Base-by-base conservation (phyloP, 2,329 filamentous ascomycete genomes). In the Elsinoe perseae region DNA sequence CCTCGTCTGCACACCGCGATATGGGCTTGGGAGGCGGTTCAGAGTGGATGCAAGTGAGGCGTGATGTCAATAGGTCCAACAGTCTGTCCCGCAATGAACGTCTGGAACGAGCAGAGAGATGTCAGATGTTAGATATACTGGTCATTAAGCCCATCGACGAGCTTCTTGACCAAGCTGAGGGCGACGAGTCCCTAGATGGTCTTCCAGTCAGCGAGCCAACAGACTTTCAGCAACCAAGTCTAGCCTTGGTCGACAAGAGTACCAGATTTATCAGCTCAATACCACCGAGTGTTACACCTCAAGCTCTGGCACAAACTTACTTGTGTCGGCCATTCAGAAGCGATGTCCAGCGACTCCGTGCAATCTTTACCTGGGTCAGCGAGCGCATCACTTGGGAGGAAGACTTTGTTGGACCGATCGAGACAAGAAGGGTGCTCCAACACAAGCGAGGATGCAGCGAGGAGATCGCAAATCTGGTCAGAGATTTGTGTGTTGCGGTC, bases 351-450 rank as follows among this genome's bases (percentile, higher is more conserved):
- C 82, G 91, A 32, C 73, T 98, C 23, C 82, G 95, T 21, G 92
- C 93, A 14, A 97, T 98, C 60, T 98, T 97, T 66, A 96, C 88
- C 1, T 98, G 92, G 92, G 89, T 95, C 4, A 82, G 89, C n/a
- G 93, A 98, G 68, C 90, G 92, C 64, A 85, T 98, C 57, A 82
- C 81, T 28, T 98, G 93, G 93, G 93, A 98, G 68, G 92, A 96
- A 64, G 90, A 95, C 61, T 90, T 89, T 61, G 89, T 95, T 63
- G 87, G 85, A n/a, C 79, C 86, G 6, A 75, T 93, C 54, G 90
- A 98, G 68, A 86, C 90, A 2, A 81, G 87, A 56, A 82, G 88
- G 46, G 88, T 95, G 3, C 84, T 98, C 28, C 85, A 93, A 62
- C 85, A 83, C 16, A 91, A 87, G 69, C 81, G 91, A 60, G 93